Percentiles rank a stretch among this genome's conserved stretches.
These are phyloP conservation scores for Vitis hybrid DNA, from an alignment of 177 flowering plant genomes.

Conservation along the genomic window DNA sequence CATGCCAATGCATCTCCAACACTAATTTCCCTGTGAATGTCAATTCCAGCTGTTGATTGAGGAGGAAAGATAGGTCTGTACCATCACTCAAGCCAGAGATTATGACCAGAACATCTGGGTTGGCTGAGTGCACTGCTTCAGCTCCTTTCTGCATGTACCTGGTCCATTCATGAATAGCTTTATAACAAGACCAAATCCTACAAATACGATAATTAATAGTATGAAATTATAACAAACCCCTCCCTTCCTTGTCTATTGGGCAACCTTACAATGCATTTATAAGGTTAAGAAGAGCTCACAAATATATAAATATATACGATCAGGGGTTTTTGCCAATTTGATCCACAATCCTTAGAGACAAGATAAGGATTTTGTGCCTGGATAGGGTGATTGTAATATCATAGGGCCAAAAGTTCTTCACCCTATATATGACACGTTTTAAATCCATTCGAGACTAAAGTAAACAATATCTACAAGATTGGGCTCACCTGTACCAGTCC, in stretches of 20 bases:
- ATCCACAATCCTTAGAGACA: too few species aligned
- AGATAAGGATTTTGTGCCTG: too few species aligned
- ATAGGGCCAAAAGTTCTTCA: not conserved
- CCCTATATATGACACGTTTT: not conserved
- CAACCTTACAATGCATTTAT: too few species aligned
- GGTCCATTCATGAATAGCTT: not conserved
- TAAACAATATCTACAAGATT: too few species aligned
- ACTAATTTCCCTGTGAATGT: too few species aligned
- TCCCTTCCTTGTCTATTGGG: too few species aligned
- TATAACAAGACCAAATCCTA: not conserved
- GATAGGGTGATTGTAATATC: not conserved
- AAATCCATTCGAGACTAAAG: too few species aligned
- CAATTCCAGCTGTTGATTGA: not conserved
- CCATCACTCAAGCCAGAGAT: slow-evolving; percentile 24
- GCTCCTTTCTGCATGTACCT: slow-evolving; percentile 23
- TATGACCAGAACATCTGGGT: slow-evolving; percentile 24
- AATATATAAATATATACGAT: too few species aligned
- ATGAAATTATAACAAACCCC: too few species aligned
- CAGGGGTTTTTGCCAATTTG: too few species aligned
- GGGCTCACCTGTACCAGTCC: slow-evolving; percentile 10
- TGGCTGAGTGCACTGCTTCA: slow-evolving; percentile 19
- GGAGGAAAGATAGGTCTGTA: slow-evolving; percentile 15
- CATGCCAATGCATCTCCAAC: too few species aligned
- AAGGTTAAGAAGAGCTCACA: too few species aligned
- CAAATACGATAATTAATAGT: not conserved